Evolutionary conservation across 768 basidiomycete genomes (phyloP).

Genomic region (Phanerochaete carnosa): DNA sequence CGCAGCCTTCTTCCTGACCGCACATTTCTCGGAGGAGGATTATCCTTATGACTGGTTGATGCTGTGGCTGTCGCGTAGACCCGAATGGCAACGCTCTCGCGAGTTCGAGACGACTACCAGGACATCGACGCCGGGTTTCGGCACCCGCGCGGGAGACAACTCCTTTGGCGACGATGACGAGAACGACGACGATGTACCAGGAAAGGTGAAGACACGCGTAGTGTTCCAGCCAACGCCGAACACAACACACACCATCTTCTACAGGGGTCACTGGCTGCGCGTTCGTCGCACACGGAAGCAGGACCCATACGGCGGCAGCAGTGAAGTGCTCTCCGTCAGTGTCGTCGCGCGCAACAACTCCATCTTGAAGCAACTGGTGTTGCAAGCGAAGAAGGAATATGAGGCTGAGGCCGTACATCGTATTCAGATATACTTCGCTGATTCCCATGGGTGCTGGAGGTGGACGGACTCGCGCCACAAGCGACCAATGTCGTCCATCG

Average conservation of each 20-base stretch:
- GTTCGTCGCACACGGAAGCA: conserved; percentile 67
- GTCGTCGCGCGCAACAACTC: conserved; percentile 82
- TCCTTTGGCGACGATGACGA: conserved; percentile 57
- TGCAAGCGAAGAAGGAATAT: conserved; percentile 87
- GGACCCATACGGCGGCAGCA: conserved; percentile 51
- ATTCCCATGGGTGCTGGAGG: conserved; percentile 84
- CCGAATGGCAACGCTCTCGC: conserved; percentile 86
- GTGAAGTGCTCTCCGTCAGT: conserved; percentile 76
- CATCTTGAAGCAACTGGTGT: conserved; percentile 84
- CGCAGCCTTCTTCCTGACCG: conserved; percentile 66
- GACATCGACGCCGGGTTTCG: conserved; percentile 57
- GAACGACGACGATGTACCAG: conserved; percentile 51
- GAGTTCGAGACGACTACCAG: conserved; percentile 89
- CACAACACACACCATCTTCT: conserved; percentile 87
- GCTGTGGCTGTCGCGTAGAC: conserved; percentile 82
- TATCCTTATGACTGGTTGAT: conserved; percentile 91
- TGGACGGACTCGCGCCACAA: conserved; percentile 88
- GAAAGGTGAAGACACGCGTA: conserved; percentile 73
- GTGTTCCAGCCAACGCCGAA: conserved; percentile 88
- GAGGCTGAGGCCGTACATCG: conserved; percentile 84
- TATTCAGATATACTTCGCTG: conserved; percentile 88
- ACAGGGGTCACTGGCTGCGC: conserved; percentile 80
- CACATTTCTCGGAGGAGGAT: conserved; percentile 88
- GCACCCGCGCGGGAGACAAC: conserved; percentile 46
- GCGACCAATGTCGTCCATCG: conserved; percentile 84